Base-by-base conservation (phyloP, 2,329 filamentous ascomycete genomes). In the Botrytis medusae region DNA sequence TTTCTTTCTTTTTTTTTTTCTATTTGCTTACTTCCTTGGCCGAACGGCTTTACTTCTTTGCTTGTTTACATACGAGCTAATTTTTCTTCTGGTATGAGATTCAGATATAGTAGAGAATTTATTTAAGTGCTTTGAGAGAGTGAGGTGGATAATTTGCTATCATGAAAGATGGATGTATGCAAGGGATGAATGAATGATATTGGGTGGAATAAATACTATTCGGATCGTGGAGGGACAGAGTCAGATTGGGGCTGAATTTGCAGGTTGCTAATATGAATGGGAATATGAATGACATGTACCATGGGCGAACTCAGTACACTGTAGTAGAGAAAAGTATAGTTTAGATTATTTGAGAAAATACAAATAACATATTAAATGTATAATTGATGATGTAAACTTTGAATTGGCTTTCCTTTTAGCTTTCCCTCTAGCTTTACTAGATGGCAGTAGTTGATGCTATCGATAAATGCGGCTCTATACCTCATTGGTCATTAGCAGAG, bases 261-360 rank as follows among this genome's bases (percentile, higher is more conserved):
- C 44, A 51, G 48, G 44, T n/a, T 67, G 18, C 32, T 37, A 20
- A 54, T 54, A 67, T 54, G 64, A 34, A 54, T 40, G 46, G 37
- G 34, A 40, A 67, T 54, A 54, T 37, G 51, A 57, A 57, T 29
- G 51, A 57, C 32, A 54, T 67, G 46, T 67, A 67, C 46, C 64
- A 54, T 54, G 18, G 16, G 62, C 29, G 29, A 46, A 64, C 8
- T 57, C 51, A 18, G 29, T 61, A 40, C 29, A 46, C 22, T 67
- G 37, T 40, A 34, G 32, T 54, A 40, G 7, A 54, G 8, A n/a
- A 54, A 54, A 48, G 8, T 25, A 37, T 54, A 40, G 14, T 54
- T 40, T 40, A 29, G 18, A 29, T 54, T 42, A 54, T 54, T 20
- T 12, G 16, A 54, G 16, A 37, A 54, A 54, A 54, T 29, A 29